A percentile compares a stretch with the other conserved stretches of the same genome.
These are phyloP conservation scores for Coemansia guatemalensis DNA, from an alignment of 192 early-diverging fungal species.

Conservation along the genomic window DNA sequence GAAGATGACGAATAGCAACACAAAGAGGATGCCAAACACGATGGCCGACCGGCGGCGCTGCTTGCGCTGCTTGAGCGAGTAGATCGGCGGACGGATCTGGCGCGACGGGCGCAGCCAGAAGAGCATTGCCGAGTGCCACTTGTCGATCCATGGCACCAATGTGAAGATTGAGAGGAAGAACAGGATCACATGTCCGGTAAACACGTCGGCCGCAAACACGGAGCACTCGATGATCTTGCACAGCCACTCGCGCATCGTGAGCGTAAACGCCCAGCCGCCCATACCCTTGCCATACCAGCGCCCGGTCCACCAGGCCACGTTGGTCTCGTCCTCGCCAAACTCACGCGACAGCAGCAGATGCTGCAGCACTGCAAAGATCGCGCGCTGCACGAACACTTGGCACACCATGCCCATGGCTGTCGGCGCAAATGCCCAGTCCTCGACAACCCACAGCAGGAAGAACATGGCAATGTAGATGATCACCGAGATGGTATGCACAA, in stretches of 20 bases:
- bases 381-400: constrained; percentile 65
- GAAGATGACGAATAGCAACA: constrained; percentile 62
- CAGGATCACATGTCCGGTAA: constrained; percentile 73
- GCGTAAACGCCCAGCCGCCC: constrained; percentile 65
- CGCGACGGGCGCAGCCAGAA: constrained; percentile 82
- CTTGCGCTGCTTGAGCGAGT: constrained; percentile 63
- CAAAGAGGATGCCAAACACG: constrained; percentile 69
- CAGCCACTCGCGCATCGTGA: constrained; percentile 75
- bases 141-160: constrained; percentile 70
- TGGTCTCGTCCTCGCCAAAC: constrained; percentile 80
- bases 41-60: constrained; percentile 65
- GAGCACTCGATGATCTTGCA: constrained; percentile 87
- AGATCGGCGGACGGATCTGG: constrained; percentile 74
- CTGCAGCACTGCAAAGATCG: constrained; percentile 68
- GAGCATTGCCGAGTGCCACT: constrained; percentile 75
- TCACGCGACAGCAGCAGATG: constrained; percentile 74
- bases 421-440: constrained; percentile 63
- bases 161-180: constrained; percentile 73
- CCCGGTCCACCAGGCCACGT: constrained; percentile 87
- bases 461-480: constrained; percentile 63
- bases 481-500: constrained; percentile 64
- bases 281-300: constrained; percentile 76
- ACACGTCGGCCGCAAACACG: constrained; percentile 75
- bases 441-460: constrained; percentile 65
- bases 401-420: constrained; percentile 68